Evolutionary conservation across 257 asterid genomes (phyloP).

Genomic region (Leonotis leonurus): DNA sequence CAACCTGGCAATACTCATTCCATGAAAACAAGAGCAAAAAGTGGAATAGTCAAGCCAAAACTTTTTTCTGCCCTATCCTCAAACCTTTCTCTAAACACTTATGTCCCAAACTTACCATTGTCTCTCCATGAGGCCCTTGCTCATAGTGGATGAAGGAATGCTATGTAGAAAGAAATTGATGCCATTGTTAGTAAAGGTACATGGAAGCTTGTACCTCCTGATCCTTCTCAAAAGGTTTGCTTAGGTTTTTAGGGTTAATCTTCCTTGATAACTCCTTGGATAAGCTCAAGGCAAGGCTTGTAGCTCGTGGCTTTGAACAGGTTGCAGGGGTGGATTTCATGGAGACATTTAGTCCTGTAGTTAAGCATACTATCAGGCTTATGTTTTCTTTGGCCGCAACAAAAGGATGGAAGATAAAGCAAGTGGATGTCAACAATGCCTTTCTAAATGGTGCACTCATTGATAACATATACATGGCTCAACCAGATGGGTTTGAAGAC

Average conservation of each 20-base stretch:
- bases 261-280: not conserved
- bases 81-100: not conserved
- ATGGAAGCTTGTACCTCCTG: too few relatives aligned
- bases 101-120: not conserved
- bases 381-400: too few relatives aligned
- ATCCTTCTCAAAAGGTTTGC: too few relatives aligned
- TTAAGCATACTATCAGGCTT: too few relatives aligned
- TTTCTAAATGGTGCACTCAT: too few relatives aligned
- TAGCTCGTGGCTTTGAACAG: too few relatives aligned
- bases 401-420: too few relatives aligned
- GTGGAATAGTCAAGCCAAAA: not conserved
- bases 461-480: too few relatives aligned
- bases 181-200: not conserved
- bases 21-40: not conserved
- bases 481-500: too few relatives aligned
- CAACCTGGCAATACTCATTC: not conserved
- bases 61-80: too few relatives aligned
- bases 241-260: not conserved
- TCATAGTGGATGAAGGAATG: not conserved
- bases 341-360: not conserved
- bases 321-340: not conserved
- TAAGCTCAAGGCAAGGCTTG: not conserved
- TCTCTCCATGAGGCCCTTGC: not conserved
- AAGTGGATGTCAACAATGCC: too few relatives aligned
- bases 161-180: not conserved